These are phyloP conservation scores for Alternaria brassicae DNA, from an alignment of 2,329 filamentous ascomycete species.

Conservation along the genomic window DNA sequence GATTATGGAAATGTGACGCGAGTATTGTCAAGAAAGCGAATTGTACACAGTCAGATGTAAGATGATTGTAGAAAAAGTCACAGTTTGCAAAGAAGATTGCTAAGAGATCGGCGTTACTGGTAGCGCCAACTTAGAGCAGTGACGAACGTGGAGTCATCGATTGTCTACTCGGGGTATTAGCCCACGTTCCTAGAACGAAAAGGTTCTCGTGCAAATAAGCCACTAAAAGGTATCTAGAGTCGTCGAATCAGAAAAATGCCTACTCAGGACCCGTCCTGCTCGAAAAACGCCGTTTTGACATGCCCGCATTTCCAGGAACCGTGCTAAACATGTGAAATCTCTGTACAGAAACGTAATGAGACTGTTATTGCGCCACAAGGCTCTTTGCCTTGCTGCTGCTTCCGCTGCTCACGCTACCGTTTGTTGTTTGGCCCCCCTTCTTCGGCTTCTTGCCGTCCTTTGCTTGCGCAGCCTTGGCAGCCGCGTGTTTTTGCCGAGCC, in stretches of 20 bases:
- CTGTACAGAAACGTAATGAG: not conserved
- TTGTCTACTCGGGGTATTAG: constrained; percentile 2
- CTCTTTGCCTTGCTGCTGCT: constrained; percentile 36
- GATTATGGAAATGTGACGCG: not conserved
- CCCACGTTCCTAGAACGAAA: constrained; percentile 1
- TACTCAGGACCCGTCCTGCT: constrained; percentile 12
- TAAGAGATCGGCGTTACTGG: constrained; percentile 15
- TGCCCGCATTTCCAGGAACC: constrained; percentile 9
- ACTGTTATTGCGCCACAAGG: constrained; percentile 33
- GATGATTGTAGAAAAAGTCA: not conserved
- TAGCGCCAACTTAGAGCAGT: constrained; percentile 14
- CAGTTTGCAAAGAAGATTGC: constrained; percentile 1
- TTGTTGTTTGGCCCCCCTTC: constrained; percentile 24
- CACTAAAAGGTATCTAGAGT: constrained; percentile 39
- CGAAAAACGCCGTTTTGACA: constrained; percentile 29
- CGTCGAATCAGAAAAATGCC: constrained; percentile 32
- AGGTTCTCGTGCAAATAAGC: constrained; percentile 10
- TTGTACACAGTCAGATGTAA: not conserved
- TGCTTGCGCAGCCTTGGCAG: constrained; percentile 50
- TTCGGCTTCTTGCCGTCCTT: constrained; percentile 39
- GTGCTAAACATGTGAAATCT: constrained; percentile 23
- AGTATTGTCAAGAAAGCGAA: not conserved
- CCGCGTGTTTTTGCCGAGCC: constrained; percentile 64
- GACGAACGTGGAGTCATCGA: constrained; percentile 19
- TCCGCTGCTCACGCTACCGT: constrained; percentile 26